Evolutionary conservation across 2,329 filamentous ascomycete species (phyloP).

Genomic region (Colletotrichum sp.): DNA sequence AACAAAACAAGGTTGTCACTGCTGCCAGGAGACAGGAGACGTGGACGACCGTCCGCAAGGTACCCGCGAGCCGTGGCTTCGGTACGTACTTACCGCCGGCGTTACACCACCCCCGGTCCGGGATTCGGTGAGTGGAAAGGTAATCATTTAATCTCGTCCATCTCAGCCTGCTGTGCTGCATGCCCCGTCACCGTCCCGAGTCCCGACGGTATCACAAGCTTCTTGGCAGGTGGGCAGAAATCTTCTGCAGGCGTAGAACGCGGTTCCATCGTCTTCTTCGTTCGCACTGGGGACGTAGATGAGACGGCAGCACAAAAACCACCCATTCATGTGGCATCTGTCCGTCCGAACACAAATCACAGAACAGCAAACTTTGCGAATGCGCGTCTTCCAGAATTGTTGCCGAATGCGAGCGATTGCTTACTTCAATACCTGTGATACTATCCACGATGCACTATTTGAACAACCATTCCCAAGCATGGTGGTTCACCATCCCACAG

Average conservation of each 20-base stretch:
- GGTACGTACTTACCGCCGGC: not conserved
- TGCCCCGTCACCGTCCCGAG: not conserved
- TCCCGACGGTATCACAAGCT: constrained; percentile 13
- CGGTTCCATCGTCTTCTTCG: not conserved
- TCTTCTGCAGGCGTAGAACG: not conserved
- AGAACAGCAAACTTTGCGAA: not conserved
- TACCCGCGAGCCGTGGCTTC: not conserved
- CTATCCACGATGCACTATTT: not conserved
- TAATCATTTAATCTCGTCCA: not conserved
- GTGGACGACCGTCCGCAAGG: not conserved
- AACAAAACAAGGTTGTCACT: not conserved
- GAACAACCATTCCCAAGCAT: not conserved
- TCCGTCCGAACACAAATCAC: not conserved
- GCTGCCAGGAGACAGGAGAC: not conserved
- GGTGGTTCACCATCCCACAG: not conserved
- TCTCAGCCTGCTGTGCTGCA: not conserved
- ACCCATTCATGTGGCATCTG: not conserved
- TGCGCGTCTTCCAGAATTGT: not conserved
- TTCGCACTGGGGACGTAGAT: not conserved
- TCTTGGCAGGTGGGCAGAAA: not conserved
- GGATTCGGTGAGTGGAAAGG: not conserved
- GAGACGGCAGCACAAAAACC: not conserved
- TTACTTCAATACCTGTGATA: not conserved
- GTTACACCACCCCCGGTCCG: not conserved
- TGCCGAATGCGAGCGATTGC: constrained; percentile 8